Evolutionary conservation across 495 filamentous ascomycete species (phyloP).

Genomic region (Cudoniella acicularis): DNA sequence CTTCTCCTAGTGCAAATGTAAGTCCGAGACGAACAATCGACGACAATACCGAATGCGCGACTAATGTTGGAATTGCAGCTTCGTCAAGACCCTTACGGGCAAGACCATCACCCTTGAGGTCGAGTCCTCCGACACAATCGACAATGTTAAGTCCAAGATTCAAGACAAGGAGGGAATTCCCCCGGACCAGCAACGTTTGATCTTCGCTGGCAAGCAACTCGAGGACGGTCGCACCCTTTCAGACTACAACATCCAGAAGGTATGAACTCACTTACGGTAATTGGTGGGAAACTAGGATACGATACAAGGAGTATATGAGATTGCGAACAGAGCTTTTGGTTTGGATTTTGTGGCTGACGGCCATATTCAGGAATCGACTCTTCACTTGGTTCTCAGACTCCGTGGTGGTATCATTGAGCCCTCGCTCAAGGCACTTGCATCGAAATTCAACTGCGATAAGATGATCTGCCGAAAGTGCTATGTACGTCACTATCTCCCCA

Average conservation of each 20-base stretch:
- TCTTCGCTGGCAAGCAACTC: conserved; percentile 99
- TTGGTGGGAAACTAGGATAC: background rate
- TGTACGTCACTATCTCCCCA: conserved; percentile 52
- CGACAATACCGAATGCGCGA: conserved; percentile 11
- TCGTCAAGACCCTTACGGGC: conserved; percentile 96
- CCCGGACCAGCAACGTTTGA: conserved; percentile 97
- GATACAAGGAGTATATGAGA: conserved; percentile 4
- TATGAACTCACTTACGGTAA: conserved; percentile 38
- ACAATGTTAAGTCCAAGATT: conserved; percentile 95
- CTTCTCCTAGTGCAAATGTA: conserved; percentile 38
- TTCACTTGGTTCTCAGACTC: conserved; percentile 98
- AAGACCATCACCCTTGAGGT: conserved; percentile 99
- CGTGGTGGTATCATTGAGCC: conserved; percentile 99
- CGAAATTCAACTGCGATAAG: conserved; percentile 99
- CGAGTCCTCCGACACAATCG: conserved; percentile 98
- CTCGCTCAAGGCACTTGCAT: conserved; percentile 94
- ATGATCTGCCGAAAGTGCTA: conserved; percentile 99
- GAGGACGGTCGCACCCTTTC: conserved; percentile 98
- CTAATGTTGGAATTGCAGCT: conserved; percentile 50
- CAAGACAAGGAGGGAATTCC: conserved; percentile 99
- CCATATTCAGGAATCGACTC: conserved; percentile 79
- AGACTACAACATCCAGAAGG: conserved; percentile 99
- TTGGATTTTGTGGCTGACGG: conserved; percentile 14
- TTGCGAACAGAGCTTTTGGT: conserved; percentile 1
- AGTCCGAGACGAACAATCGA: conserved; percentile 17